These are phyloP conservation scores for Pachysandra terminalis DNA, from an alignment of 164 flowering plant genomes.

Conservation along the genomic window DNA sequence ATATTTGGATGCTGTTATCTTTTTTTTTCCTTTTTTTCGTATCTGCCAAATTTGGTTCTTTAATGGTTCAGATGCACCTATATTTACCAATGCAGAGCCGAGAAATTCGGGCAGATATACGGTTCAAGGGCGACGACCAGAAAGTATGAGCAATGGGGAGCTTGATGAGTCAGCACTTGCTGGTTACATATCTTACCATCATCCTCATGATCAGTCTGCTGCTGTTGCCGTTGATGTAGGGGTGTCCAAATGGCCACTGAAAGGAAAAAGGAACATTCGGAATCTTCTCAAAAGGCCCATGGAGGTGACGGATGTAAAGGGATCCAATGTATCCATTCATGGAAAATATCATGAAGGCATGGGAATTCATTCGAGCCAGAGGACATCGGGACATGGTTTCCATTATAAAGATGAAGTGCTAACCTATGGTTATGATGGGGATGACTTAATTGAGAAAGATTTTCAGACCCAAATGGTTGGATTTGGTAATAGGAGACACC, in stretches of 20 bases:
- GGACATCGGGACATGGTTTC: slow-evolving; percentile 22
- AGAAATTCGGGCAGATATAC: background rate
- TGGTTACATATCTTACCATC: slow-evolving; percentile 41
- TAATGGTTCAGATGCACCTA: slow-evolving; percentile 39
- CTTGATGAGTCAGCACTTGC: slow-evolving; percentile 41
- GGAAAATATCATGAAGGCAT: slow-evolving; percentile 29
- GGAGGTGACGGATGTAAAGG: slow-evolving; percentile 26
- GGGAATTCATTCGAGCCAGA: slow-evolving; percentile 18
- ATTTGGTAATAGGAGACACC: slow-evolving; percentile 29
- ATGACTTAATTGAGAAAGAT: slow-evolving; percentile 33
- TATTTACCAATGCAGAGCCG: slow-evolving; percentile 23
- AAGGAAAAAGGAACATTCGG: slow-evolving; percentile 87
- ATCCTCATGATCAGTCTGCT: slow-evolving; percentile 30
- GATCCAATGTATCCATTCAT: slow-evolving; percentile 23
- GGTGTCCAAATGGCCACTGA: slow-evolving; percentile 84
- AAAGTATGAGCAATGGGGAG: slow-evolving; percentile 52
- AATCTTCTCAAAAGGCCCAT: slow-evolving; percentile 41
- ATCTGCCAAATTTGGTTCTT: background rate
- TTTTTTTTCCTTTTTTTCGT: too few species aligned
- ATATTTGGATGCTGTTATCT: background rate
- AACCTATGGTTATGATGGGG: slow-evolving; percentile 29
- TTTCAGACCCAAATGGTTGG: slow-evolving; percentile 22
- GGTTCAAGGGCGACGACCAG: slow-evolving; percentile 30
- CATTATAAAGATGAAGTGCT: slow-evolving; percentile 25
- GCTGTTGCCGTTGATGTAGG: slow-evolving; percentile 36